A percentile compares a stretch with the other conserved stretches of the same genome.
Conservation (phyloP, 768 basidiomycete species). For the Mycena vulgaris region DNA sequence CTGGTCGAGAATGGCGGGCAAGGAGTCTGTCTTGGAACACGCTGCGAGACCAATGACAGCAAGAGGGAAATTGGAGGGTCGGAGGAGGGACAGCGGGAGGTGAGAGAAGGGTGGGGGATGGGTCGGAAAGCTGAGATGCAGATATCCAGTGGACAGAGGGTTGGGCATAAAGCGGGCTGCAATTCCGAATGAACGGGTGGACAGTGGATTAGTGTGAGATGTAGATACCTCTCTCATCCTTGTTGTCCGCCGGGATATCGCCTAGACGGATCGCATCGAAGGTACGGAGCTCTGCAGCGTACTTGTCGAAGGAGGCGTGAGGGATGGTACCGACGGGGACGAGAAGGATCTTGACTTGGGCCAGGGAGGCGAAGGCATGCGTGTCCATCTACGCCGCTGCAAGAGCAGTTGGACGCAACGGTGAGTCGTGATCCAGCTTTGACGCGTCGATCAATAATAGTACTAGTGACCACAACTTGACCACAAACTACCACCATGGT, state of each 20-base stretch:
- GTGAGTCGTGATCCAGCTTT: not conserved
- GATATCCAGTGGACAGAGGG: slow-evolving; percentile 79
- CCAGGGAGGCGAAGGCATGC: slow-evolving; percentile 85
- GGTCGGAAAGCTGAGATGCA: slow-evolving; percentile 85
- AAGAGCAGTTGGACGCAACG: not conserved
- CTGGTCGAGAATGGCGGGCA: slow-evolving; percentile 70
- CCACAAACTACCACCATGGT: slow-evolving; percentile 43
- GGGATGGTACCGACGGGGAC: slow-evolving; percentile 88
- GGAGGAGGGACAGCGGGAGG: slow-evolving; percentile 77
- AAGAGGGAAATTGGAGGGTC: slow-evolving; percentile 86
- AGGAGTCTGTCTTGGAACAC: slow-evolving; percentile 69
- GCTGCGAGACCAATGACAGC: slow-evolving; percentile 92
- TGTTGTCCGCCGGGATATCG: slow-evolving; percentile 86
- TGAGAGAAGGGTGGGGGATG: slow-evolving; percentile 84
- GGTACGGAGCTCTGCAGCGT: slow-evolving; percentile 79
- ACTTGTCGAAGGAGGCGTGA: slow-evolving; percentile 78
- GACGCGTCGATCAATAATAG: not conserved
- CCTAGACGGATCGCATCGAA: slow-evolving; percentile 83
- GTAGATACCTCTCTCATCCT: slow-evolving; percentile 78
- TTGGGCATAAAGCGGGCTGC: slow-evolving; percentile 89
- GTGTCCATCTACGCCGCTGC: slow-evolving; percentile 68
- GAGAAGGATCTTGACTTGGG: slow-evolving; percentile 88
- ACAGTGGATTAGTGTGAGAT: slow-evolving; percentile 37
- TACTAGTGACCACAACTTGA: not conserved
- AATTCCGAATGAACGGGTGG: slow-evolving; percentile 27